These are phyloP conservation scores for Teratosphaeria nubilosa DNA, from an alignment of 2,329 filamentous ascomycete species.

Conservation along the genomic window DNA sequence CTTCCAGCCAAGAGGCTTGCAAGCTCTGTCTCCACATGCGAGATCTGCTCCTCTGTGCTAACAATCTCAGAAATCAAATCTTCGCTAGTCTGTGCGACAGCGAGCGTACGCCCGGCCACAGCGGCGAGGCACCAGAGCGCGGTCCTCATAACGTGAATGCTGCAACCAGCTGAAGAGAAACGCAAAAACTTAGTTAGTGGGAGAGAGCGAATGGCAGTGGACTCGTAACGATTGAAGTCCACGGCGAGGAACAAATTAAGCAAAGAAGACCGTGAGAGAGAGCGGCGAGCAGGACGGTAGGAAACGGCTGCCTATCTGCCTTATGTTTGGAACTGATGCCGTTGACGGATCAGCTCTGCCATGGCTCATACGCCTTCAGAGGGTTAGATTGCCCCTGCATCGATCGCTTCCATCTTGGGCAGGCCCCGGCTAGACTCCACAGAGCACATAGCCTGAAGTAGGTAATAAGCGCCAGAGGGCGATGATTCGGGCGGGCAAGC, in stretches of 20 bases:
- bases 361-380: not conserved
- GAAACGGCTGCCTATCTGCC: not conserved
- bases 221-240: slow-evolving; percentile 10
- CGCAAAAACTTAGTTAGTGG: not conserved
- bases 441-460: not conserved
- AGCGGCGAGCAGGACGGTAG: not conserved
- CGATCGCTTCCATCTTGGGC: not conserved
- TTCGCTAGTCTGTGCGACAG: not conserved
- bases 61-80: not conserved
- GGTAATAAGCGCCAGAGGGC: not conserved
- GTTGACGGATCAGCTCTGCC: not conserved
- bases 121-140: slow-evolving; percentile 3
- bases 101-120: slow-evolving; percentile 3
- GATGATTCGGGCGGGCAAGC: not conserved
- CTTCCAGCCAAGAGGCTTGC: not conserved
- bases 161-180: not conserved
- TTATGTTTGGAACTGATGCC: not conserved
- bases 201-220: not conserved
- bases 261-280: not conserved
- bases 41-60: not conserved
- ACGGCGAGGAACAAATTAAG: not conserved
- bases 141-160: slow-evolving; percentile 5
- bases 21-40: not conserved
- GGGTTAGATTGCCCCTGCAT: not conserved
- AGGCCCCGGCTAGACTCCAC: not conserved